Conservation (phyloP, 495 filamentous ascomycete species). For the Penicillium chermesinum region DNA sequence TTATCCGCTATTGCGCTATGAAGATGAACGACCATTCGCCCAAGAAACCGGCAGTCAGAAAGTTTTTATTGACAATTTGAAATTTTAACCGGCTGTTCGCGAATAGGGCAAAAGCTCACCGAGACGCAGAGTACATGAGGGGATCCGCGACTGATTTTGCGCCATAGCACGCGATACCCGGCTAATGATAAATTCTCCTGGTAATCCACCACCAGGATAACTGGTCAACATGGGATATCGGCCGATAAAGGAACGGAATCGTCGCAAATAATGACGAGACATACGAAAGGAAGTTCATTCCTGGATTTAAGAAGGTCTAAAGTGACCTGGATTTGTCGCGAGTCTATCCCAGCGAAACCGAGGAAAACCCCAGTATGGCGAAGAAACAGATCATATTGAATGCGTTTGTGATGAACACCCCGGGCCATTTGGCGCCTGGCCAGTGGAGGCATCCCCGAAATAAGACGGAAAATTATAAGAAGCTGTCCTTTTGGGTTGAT, state of each 20-base stretch:
- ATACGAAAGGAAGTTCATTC: background rate
- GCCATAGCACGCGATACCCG: background rate
- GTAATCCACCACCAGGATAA: background rate
- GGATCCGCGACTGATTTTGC: background rate
- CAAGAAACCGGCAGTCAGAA: too few species aligned
- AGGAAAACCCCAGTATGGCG: too few species aligned
- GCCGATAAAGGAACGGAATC: background rate
- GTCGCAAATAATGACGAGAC: background rate
- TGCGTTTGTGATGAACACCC: conserved; percentile 50
- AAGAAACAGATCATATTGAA: conserved; percentile 53
- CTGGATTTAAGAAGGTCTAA: background rate
- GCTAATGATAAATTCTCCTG: background rate
- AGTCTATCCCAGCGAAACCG: too few species aligned
- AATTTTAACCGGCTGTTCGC: too few species aligned
- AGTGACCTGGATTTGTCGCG: too few species aligned
- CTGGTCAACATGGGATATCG: conserved; percentile 18
- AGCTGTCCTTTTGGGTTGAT: conserved; percentile 41
- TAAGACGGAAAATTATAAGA: conserved; percentile 42
- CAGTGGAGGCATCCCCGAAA: conserved; percentile 46
- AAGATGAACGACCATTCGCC: too few species aligned
- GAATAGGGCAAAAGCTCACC: background rate
- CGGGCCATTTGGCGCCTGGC: conserved; percentile 47
- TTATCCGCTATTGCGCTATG: too few species aligned
- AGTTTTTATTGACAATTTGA: background rate
- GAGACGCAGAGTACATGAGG: background rate